These are phyloP conservation scores for Annulohypoxylon moriforme DNA, from an alignment of 495 filamentous ascomycete genomes.

Conservation along the genomic window DNA sequence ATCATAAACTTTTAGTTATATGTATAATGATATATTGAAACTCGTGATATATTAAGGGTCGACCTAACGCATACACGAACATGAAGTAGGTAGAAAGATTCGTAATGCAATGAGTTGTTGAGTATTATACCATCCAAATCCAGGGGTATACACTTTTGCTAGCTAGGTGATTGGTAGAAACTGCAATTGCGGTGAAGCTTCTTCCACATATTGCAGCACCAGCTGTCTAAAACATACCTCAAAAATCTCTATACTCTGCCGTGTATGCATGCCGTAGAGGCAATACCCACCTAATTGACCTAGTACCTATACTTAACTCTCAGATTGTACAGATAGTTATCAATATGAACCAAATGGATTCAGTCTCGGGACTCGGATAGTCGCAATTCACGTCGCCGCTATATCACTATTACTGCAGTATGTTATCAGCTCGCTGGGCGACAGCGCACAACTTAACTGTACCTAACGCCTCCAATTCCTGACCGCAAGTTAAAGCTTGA, in stretches of 20 bases:
- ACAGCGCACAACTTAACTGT: slow-evolving; percentile 7
- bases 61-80: not conserved
- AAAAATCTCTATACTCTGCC: not conserved
- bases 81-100: not conserved
- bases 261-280: not conserved
- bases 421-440: slow-evolving; percentile 49
- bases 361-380: slow-evolving; percentile 54
- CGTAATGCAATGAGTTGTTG: not conserved
- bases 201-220: not conserved
- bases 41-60: not conserved
- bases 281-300: not conserved
- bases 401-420: slow-evolving; percentile 54
- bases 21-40: not conserved
- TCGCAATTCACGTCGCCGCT: slow-evolving; percentile 52
- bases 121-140: not conserved
- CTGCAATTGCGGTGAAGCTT: not conserved
- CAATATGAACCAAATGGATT: slow-evolving; percentile 56
- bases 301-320: not conserved
- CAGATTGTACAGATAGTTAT: not conserved
- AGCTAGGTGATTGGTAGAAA: slow-evolving; percentile 1
- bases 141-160: not conserved
- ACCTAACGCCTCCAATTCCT: not conserved
- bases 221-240: not conserved
- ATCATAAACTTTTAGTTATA: not conserved
- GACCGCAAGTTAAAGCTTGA: slow-evolving; percentile 15